phyloP scores from a whole-genome alignment of 2,329 filamentous ascomycete species.

The Peltaster fructicola region DNA sequence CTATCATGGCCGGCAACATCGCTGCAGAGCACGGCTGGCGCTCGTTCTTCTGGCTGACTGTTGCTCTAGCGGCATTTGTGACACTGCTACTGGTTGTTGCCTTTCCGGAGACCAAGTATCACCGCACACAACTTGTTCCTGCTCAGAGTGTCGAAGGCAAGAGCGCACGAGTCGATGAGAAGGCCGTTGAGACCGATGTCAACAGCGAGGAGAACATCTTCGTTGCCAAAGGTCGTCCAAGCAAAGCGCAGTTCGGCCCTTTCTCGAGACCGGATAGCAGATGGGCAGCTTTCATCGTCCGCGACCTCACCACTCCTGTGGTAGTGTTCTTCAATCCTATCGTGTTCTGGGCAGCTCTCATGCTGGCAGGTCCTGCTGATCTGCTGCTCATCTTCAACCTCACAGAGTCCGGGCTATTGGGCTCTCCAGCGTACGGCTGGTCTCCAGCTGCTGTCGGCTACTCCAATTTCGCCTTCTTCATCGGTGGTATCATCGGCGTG shows the following conservation, averaged over 20 bases:
- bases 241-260: conserved; percentile 21
- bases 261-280: conserved; percentile 21
- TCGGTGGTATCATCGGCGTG: conserved; percentile 26
- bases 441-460: conserved; percentile 28
- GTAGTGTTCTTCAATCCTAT: conserved; percentile 29
- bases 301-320: conserved; percentile 23
- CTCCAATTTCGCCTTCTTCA: conserved; percentile 30
- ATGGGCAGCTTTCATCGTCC: conserved; percentile 25
- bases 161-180: conserved; percentile 13
- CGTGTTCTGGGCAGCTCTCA: conserved; percentile 22
- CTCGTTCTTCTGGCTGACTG: conserved; percentile 30
- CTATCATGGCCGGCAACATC: conserved; percentile 27
- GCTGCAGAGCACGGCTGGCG: conserved; percentile 26
- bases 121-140: conserved; percentile 16
- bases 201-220: conserved; percentile 10
- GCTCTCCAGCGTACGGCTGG: conserved; percentile 26
- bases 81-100: conserved; percentile 23
- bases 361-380: conserved; percentile 20
- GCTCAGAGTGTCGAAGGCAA: not conserved
- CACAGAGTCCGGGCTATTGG: conserved; percentile 31
- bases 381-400: conserved; percentile 33
- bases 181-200: conserved; percentile 10
- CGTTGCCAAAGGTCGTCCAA: conserved; percentile 21
- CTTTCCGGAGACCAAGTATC: conserved; percentile 27
- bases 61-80: conserved; percentile 22